Evolutionary conservation across 202 grass and related monocot genomes (phyloP).

Genomic region (Dendrocalamus latiflorus): DNA sequence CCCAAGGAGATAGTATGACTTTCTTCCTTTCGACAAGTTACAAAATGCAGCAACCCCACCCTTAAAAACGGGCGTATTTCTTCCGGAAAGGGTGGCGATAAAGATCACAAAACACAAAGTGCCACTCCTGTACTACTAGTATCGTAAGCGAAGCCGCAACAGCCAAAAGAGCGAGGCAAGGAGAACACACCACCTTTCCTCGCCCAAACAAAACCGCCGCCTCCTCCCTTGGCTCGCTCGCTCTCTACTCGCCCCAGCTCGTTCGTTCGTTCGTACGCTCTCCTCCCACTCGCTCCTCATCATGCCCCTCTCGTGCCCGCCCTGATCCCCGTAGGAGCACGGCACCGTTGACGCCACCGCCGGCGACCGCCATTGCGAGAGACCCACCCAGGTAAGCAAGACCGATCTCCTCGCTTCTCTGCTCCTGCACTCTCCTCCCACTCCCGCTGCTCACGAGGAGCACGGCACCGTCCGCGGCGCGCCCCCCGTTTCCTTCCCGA

Average conservation of each 20-base stretch:
- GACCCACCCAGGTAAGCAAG: neutral
- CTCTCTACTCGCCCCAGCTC: neutral
- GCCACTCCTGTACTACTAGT: neutral
- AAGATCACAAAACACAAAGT: neutral
- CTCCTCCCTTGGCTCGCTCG: neutral
- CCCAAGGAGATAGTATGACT: too few species aligned
- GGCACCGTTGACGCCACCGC: conserved; percentile 16
- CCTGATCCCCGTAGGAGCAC: neutral
- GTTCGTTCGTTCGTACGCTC: conserved; percentile 8
- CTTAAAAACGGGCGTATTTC: neutral
- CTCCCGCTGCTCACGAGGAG: neutral
- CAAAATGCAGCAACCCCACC: neutral
- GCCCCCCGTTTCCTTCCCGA: neutral
- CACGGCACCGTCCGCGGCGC: neutral
- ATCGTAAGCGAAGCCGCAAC: neutral
- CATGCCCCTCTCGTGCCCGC: conserved; percentile 27
- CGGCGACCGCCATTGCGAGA: neutral
- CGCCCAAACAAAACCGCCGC: neutral
- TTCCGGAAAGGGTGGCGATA: neutral
- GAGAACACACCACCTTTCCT: neutral
- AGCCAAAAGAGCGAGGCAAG: neutral
- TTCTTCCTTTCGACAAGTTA: too few species aligned
- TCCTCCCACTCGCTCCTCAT: neutral
- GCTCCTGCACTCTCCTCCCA: neutral
- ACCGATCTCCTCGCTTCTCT: neutral